A percentile compares a stretch with the other conserved stretches of the same genome.
phyloP scores from a whole-genome alignment of 2,329 filamentous ascomycete genomes.

The Clonostachys byssicola region DNA sequence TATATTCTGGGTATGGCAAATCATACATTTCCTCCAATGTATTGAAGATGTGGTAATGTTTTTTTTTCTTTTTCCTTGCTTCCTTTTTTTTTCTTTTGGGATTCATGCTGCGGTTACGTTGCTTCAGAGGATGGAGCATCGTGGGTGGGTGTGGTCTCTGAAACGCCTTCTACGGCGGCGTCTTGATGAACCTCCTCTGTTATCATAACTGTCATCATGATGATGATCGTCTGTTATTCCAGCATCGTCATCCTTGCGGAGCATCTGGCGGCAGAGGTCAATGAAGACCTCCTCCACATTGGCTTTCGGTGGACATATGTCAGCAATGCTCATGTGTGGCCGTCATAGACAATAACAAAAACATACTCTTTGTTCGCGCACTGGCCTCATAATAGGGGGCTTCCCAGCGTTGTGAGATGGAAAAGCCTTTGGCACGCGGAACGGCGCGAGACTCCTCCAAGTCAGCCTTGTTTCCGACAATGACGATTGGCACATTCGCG shows the following conservation, averaged over 20 bases:
- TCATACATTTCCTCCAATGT: too few relatives aligned
- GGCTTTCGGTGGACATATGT: conserved; percentile 30
- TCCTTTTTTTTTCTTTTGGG: too few relatives aligned
- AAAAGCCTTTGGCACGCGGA: conserved; percentile 73
- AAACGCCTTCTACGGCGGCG: conserved; percentile 19
- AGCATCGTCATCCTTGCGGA: conserved; percentile 62
- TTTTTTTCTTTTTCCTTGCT: too few relatives aligned
- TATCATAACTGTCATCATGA: conserved; percentile 14
- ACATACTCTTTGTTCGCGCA: conserved; percentile 67
- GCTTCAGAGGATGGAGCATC: conserved; percentile 38
- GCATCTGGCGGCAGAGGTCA: conserved; percentile 79
- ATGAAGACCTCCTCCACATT: conserved; percentile 91
- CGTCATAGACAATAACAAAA: neutral
- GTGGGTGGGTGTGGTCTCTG: conserved; percentile 24
- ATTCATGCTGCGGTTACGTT: neutral
- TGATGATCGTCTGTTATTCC: conserved; percentile 29
- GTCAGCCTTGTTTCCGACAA: conserved; percentile 90
- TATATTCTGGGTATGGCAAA: too few relatives aligned
- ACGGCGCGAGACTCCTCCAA: conserved; percentile 82
- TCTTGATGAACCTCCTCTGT: conserved; percentile 16
- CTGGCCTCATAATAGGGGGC: conserved; percentile 91
- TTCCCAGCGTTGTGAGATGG: conserved; percentile 82
- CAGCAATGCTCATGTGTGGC: neutral
- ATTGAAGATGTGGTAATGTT: too few relatives aligned
- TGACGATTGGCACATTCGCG: conserved; percentile 79